Percentiles rank a stretch among this genome's conserved stretches.
These are phyloP conservation scores for Pisolithus thermaeus DNA, from an alignment of 1,284 basidiomycete genomes.

Conservation along the genomic window DNA sequence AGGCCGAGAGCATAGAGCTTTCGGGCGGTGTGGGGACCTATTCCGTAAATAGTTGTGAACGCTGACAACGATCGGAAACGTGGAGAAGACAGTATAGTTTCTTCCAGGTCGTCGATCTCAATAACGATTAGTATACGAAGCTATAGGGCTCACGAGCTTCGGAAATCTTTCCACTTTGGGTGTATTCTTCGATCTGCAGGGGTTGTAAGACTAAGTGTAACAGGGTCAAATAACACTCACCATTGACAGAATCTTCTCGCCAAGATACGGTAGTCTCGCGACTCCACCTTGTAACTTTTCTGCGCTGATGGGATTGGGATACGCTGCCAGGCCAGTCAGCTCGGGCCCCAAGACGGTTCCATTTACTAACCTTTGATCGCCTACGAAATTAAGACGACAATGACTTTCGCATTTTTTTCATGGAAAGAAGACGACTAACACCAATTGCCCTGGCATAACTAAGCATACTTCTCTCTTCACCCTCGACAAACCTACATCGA, in stretches of 20 bases:
- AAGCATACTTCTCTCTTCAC: conserved; percentile 56
- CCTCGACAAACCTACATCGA: conserved; percentile 54
- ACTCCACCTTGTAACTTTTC: conserved; percentile 41
- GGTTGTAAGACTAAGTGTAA: not conserved
- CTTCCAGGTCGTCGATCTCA: conserved; percentile 29
- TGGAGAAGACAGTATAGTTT: conserved; percentile 38
- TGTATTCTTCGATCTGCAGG: conserved; percentile 56
- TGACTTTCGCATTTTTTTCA: not conserved
- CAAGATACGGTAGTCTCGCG: conserved; percentile 51
- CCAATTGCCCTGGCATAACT: conserved; percentile 64
- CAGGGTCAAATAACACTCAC: conserved; percentile 28
- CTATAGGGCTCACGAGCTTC: conserved; percentile 48
- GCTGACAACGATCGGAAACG: conserved; percentile 51
- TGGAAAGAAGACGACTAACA: conserved; percentile 33
- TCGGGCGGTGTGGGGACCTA: conserved; percentile 64
- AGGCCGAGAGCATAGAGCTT: conserved; percentile 56
- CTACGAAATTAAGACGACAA: conserved; percentile 28
- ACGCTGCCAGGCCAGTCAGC: conserved; percentile 40
- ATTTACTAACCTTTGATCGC: conserved; percentile 50
- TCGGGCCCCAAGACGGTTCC: not conserved
- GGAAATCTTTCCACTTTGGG: conserved; percentile 46
- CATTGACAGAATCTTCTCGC: conserved; percentile 54
- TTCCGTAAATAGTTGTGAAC: conserved; percentile 66
- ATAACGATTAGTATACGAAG: not conserved
- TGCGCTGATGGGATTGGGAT: conserved; percentile 48